These are phyloP conservation scores for Aureobasidium leucospermi DNA, from an alignment of 2,329 filamentous ascomycete genomes.

Conservation along the genomic window DNA sequence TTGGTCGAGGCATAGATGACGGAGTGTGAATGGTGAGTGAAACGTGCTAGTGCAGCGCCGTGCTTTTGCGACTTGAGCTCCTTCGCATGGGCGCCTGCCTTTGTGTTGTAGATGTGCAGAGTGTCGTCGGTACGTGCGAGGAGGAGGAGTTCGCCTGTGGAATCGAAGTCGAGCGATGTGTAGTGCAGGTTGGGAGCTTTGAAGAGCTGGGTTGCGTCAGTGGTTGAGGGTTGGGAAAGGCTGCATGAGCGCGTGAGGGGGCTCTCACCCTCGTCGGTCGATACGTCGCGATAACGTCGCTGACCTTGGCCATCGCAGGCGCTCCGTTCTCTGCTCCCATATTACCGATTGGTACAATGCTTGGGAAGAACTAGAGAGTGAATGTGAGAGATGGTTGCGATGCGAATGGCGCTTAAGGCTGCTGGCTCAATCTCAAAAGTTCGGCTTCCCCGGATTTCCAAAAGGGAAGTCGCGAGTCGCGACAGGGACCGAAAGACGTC, in stretches of 20 bases:
- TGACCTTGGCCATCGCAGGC: constrained; percentile 50
- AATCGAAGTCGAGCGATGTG: constrained; percentile 92
- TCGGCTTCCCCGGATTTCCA: constrained; percentile 2
- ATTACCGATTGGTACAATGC: background rate
- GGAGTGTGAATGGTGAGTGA: constrained; percentile 84
- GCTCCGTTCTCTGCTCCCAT: constrained; percentile 14
- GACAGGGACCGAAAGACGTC: background rate
- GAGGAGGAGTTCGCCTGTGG: constrained; percentile 86
- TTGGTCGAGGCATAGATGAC: constrained; percentile 96
- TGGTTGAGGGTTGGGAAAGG: constrained; percentile 11
- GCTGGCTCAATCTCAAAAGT: background rate
- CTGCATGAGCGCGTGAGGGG: background rate
- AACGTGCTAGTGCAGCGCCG: constrained; percentile 85
- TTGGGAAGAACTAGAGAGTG: background rate
- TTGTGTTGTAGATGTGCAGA: constrained; percentile 90
- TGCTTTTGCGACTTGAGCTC: constrained; percentile 93
- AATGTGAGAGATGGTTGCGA: background rate
- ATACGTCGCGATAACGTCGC: constrained; percentile 70
- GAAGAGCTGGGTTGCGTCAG: constrained; percentile 32
- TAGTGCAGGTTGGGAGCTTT: constrained; percentile 45
- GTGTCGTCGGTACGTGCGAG: constrained; percentile 90
- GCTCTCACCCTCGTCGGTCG: constrained; percentile 66
- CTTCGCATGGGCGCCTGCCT: constrained; percentile 83
- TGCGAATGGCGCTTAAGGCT: background rate
- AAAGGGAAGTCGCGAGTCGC: background rate